These are phyloP conservation scores for Chaetomiaceae sp. DNA, from an alignment of 2,329 filamentous ascomycete species.

Conservation along the genomic window DNA sequence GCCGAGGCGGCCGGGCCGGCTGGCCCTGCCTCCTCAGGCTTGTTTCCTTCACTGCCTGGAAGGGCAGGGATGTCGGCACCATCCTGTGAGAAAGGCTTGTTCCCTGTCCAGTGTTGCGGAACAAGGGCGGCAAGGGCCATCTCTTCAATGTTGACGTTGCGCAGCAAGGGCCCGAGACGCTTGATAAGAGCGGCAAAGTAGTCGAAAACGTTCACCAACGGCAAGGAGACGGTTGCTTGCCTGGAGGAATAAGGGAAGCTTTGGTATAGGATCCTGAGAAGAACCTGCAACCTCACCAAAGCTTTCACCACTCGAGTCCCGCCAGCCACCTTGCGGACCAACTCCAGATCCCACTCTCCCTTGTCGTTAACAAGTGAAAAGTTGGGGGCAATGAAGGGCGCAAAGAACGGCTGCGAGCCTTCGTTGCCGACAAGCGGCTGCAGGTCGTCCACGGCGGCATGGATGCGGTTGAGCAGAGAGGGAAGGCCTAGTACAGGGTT, in stretches of 20 bases:
- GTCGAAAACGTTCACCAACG: constrained; percentile 76
- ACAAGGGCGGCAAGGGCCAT: constrained; percentile 69
- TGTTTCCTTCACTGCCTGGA: constrained; percentile 6
- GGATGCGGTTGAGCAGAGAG: constrained; percentile 69
- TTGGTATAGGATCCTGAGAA: constrained; percentile 69
- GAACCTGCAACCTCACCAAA: constrained; percentile 68
- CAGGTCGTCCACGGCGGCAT: constrained; percentile 63
- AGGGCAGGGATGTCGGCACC: not conserved
- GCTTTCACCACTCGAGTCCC: constrained; percentile 78
- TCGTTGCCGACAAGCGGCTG: constrained; percentile 57
- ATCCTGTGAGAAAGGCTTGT: constrained; percentile 9
- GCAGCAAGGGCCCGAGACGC: constrained; percentile 71
- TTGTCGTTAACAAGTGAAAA: constrained; percentile 33
- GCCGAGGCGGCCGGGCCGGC: constrained; percentile 19
- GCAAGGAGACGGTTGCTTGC: constrained; percentile 61
- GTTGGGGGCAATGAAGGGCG: constrained; percentile 53
- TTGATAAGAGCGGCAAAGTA: constrained; percentile 71
- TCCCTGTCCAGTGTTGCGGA: constrained; percentile 59
- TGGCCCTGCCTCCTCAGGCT: constrained; percentile 12
- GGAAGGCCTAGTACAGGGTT: constrained; percentile 78
- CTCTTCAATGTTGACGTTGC: constrained; percentile 80
- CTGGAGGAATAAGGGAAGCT: constrained; percentile 68
- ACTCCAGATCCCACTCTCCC: constrained; percentile 33
- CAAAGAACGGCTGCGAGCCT: constrained; percentile 62
- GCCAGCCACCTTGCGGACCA: constrained; percentile 43